phyloP scores from a whole-genome alignment of 2,329 filamentous ascomycete genomes.

The Neurospora crassa region DNA sequence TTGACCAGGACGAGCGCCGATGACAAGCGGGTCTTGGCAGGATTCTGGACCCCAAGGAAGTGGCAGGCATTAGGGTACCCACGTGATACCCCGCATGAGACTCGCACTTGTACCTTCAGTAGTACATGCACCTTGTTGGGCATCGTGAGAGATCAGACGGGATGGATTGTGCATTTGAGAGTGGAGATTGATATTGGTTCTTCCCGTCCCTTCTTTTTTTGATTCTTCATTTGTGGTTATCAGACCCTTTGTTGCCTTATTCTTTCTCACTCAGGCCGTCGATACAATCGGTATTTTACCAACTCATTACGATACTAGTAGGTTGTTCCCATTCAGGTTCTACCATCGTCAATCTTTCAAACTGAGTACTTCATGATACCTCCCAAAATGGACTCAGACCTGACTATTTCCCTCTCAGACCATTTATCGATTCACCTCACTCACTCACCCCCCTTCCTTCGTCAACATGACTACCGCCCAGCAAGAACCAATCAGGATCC shows the following conservation, averaged over 20 bases:
- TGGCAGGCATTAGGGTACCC: constrained; percentile 2
- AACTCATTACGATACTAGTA: too few species aligned
- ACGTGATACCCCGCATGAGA: constrained; percentile 20
- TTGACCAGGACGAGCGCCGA: not conserved
- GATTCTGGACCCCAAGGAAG: not conserved
- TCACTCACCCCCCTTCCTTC: not conserved
- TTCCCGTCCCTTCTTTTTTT: not conserved
- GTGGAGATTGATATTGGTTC: not conserved
- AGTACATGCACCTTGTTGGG: not conserved
- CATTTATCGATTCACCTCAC: not conserved
- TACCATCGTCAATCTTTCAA: not conserved
- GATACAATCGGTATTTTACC: too few species aligned
- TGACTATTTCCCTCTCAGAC: not conserved
- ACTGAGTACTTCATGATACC: too few species aligned
- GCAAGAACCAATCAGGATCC: constrained; percentile 33
- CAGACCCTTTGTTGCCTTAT: not conserved
- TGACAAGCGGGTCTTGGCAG: not conserved
- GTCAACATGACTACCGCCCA: not conserved
- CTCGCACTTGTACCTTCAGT: not conserved
- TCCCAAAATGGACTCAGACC: not conserved
- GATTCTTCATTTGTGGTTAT: not conserved
- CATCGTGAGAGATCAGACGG: not conserved
- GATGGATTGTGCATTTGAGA: not conserved
- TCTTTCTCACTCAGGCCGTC: too few species aligned
- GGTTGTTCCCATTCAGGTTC: too few species aligned